A percentile compares a stretch with the other conserved stretches of the same genome.
phyloP scores from a whole-genome alignment of 1,139 yeast genomes.

The Zhuliangozyma blackwelliae region DNA sequence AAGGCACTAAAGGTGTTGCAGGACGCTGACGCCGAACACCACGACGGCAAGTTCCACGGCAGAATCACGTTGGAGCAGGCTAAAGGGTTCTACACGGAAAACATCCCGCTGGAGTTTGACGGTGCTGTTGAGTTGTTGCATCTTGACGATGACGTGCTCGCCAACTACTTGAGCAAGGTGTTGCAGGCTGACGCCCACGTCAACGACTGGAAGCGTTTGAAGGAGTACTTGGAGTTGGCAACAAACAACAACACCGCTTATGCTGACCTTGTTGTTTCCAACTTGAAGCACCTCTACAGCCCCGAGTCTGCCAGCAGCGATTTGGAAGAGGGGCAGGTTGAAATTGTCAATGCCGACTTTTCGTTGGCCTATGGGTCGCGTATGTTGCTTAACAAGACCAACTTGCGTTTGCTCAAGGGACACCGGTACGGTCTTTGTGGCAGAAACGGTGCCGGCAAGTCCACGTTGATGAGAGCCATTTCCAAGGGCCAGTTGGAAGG shows the following conservation, averaged over 20 bases:
- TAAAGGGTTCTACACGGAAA: constrained; percentile 33
- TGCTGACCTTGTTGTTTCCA: constrained; percentile 44
- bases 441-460: constrained; percentile 98
- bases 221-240: constrained; percentile 50
- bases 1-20: constrained; percentile 79
- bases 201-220: constrained; percentile 81
- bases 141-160: constrained; percentile 28
- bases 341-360: constrained; percentile 89
- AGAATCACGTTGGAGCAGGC: constrained; percentile 61
- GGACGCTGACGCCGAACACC: constrained; percentile 69
- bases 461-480: constrained; percentile 95
- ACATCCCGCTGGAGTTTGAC: constrained; percentile 26
- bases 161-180: constrained; percentile 51
- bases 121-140: constrained; percentile 19
- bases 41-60: constrained; percentile 73
- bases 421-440: constrained; percentile 98
- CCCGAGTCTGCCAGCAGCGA: constrained; percentile 58
- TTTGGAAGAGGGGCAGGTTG: constrained; percentile 67
- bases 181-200: constrained; percentile 76
- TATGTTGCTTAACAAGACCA: constrained; percentile 92
- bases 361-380: constrained; percentile 97
- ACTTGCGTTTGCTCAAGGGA: constrained; percentile 81
- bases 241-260: constrained; percentile 19
- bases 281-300: constrained; percentile 62
- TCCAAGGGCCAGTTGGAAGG: constrained; percentile 98